These are phyloP conservation scores for Xanthoconium purpureum DNA, from an alignment of 768 basidiomycete genomes.

Conservation along the genomic window DNA sequence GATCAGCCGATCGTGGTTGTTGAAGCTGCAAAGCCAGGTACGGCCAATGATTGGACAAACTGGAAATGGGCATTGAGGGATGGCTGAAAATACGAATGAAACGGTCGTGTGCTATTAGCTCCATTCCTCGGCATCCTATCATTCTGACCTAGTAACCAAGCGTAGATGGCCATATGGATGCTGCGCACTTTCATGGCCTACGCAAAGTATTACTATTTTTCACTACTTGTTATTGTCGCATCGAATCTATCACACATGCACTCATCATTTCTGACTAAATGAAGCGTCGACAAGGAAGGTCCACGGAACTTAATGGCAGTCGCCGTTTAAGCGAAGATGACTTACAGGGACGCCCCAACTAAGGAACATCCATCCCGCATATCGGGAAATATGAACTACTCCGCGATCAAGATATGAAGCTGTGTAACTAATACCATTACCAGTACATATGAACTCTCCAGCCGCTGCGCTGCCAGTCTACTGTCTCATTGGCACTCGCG, in stretches of 20 bases:
- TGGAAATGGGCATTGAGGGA: constrained; percentile 6
- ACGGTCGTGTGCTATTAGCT: background rate
- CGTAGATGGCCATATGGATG: constrained; percentile 6
- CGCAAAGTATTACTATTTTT: constrained; percentile 22
- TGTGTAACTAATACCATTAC: constrained; percentile 6
- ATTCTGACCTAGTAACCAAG: background rate
- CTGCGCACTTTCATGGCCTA: background rate
- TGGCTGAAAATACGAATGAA: constrained; percentile 11
- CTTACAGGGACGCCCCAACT: constrained; percentile 20
- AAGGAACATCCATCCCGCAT: constrained; percentile 4
- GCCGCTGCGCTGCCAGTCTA: background rate
- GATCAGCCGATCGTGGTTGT: constrained; percentile 2
- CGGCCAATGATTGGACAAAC: constrained; percentile 21
- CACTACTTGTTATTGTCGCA: constrained; percentile 19
- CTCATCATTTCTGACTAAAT: constrained; percentile 12
- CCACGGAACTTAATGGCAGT: constrained; percentile 20
- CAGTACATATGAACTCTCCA: background rate
- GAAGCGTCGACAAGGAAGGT: constrained; percentile 14
- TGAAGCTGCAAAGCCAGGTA: constrained; percentile 6
- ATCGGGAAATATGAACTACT: constrained; percentile 26
- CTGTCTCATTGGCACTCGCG: background rate
- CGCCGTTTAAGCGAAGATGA: constrained; percentile 26
- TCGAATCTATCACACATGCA: background rate
- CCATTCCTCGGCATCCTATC: background rate
- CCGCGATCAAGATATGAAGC: constrained; percentile 15